Base-by-base conservation (phyloP, 2,329 filamentous ascomycete genomes). In the Fusarium aywerte region DNA sequence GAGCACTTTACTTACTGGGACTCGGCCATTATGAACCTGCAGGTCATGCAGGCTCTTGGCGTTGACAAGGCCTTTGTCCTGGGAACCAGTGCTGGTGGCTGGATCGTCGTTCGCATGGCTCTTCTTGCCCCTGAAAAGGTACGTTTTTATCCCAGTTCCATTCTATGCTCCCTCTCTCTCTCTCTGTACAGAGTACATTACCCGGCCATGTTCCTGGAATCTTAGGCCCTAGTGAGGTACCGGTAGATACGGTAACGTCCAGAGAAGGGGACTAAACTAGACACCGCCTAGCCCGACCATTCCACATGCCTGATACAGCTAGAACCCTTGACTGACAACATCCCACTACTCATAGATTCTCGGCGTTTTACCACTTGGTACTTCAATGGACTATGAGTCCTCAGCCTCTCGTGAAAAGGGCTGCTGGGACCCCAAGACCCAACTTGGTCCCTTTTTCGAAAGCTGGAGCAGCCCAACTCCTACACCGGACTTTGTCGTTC, bases 1-100 rank as follows among this genome's bases (percentile, higher is more conserved):
- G 82, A 84, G 68, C 81, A 84, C 59, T 86, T 84, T 68, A 86
- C 82, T 3, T 85, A 85, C 76, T 86, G 84, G 84, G 84, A 86
- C 71, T 76, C 83, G 4, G 84, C 84, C 42, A 75, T 80, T 59
- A 82, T 88, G 82, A 81, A 82, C 12, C 75, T 87, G 10, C 85
- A 89, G 75, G 84, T 85, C 2, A 78, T 89, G 79, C 81, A 86
- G 36, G 78, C 78, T 7, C 77, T 86, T 4, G 78, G 78, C 3
- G 77, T 86, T 25, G 50, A 77, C 18, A 82, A 81, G 76, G 83
- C 82, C 0, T 86, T 84, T 62, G 79, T 80, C 1, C 72, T 85
- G 10, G 84, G 84, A 18, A 85, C 83, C 10, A 84, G 81, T 54
- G 83, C 85, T 72, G 84, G 84, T 21, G 84, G 83, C 4, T 86